Percentiles rank a stretch among this genome's conserved stretches.
Conservation (phyloP, 208 protist genomes). For the Trypanosoma lewisi region DNA sequence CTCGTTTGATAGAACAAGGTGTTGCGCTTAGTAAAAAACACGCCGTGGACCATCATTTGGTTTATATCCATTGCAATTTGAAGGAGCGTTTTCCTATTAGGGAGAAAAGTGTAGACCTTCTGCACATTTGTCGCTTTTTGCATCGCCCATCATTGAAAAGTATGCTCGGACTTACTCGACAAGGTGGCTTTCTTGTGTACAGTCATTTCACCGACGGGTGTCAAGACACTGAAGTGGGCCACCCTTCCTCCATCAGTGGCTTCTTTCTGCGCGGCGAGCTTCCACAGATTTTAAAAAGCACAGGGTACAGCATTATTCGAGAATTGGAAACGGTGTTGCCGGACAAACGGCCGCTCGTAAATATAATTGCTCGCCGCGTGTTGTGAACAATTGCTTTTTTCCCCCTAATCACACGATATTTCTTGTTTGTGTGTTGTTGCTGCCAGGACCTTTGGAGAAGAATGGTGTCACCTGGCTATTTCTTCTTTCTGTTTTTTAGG, state of each 20-base stretch:
- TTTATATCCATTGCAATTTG: conserved; percentile 16
- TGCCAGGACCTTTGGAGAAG: too few relatives aligned
- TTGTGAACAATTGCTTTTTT: not conserved
- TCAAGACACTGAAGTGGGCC: conserved; percentile 29
- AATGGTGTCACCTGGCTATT: too few relatives aligned
- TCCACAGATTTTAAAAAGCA: conserved; percentile 13
- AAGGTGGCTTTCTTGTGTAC: conserved; percentile 42
- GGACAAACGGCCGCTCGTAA: conserved; percentile 26
- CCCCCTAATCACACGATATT: too few relatives aligned
- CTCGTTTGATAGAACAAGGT: conserved; percentile 22
- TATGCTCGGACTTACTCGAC: conserved; percentile 24
- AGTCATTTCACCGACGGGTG: conserved; percentile 58
- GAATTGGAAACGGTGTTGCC: conserved; percentile 23
- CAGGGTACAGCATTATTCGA: conserved; percentile 21
- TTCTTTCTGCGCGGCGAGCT: conserved; percentile 46
- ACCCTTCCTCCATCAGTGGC: conserved; percentile 28
- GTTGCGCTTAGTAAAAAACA: conserved; percentile 15
- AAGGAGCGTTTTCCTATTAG: conserved; percentile 26
- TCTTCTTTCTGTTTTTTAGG: too few relatives aligned
- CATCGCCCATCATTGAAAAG: conserved; percentile 25
- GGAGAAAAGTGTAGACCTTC: conserved; percentile 30
- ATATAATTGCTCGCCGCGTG: conserved; percentile 18
- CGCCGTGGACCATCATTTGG: not conserved
- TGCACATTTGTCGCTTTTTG: conserved; percentile 56
- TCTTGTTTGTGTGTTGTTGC: too few relatives aligned